Evolutionary conservation across 108 stramenopile species (phyloP).

Genomic region (Nitzschia putrida): DNA sequence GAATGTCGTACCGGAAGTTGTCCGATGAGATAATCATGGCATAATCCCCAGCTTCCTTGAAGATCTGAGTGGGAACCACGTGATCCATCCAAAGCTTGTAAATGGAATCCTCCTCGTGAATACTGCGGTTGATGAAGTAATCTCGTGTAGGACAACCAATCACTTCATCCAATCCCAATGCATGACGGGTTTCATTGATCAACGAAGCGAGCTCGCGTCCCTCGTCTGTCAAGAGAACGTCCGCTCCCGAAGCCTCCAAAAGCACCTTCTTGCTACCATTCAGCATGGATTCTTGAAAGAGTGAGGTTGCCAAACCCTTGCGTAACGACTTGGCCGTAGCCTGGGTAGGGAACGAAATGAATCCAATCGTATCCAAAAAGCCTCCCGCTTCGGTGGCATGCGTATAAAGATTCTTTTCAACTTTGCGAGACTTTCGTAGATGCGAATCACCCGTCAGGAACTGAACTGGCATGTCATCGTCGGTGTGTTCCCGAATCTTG

Average conservation of each 20-base stretch:
- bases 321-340: constrained; percentile 10
- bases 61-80: constrained; percentile 36
- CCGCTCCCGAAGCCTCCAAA: constrained; percentile 15
- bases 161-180: constrained; percentile 49
- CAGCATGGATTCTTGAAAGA: constrained; percentile 55
- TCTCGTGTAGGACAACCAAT: constrained; percentile 56
- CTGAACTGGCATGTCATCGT: constrained; percentile 63
- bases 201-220: constrained; percentile 47
- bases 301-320: constrained; percentile 4
- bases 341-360: constrained; percentile 56
- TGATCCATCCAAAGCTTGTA: constrained; percentile 47
- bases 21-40: constrained; percentile 31
- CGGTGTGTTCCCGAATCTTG: constrained; percentile 44
- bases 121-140: constrained; percentile 32
- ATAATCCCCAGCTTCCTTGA: constrained; percentile 23
- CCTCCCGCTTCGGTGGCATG: constrained; percentile 63
- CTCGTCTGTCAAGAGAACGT: constrained; percentile 39
- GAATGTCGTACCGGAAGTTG: constrained; percentile 52
- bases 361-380: constrained; percentile 78
- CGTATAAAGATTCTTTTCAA: constrained; percentile 15
- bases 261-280: constrained; percentile 54
- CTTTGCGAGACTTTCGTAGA: constrained; percentile 32
- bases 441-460: constrained; percentile 81
- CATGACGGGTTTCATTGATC: constrained; percentile 51
- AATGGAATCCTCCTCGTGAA: constrained; percentile 37